Base-by-base conservation (phyloP, 1,284 basidiomycete genomes). In the Boletellus deceptivus region DNA sequence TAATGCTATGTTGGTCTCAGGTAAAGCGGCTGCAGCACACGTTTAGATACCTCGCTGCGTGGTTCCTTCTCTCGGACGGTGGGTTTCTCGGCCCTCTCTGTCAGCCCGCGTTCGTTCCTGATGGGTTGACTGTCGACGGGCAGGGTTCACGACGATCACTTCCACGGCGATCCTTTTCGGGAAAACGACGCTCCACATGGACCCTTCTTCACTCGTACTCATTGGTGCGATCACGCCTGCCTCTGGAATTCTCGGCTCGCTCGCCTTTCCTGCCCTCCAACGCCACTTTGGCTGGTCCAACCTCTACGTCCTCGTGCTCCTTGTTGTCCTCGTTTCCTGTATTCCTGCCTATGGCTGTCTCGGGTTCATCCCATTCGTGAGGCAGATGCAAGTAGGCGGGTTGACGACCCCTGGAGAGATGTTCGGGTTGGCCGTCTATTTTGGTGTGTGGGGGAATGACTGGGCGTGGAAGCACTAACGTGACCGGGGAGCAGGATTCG, bases 1-100 rank as follows among this genome's bases (percentile, higher is more conserved):
- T 73, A 33, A 92, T 92, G 86, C 71, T 94, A 13, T 73, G 72
- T 1, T 84, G 80, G 71, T 67, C 67, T 4, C 84, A 94, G 63
- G 81, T 94, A 31, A 78, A 77, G 65, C 78, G 78, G 52, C 73
- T 95, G n/a, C 76, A 78, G 33, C 87, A 92, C 62, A 91, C 93
- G 0, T 97, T 94, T 73, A 77, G 79, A 52, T 95, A 91, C 61
- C 83, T 96, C 36, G 78, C 85, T 4, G 90, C 93, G 0, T 96
- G 93, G 92, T 93, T 96, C 64, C 77, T 96, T 13, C 79, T 97
- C 27, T 92, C 89, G 1, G 93, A 96, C 63, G 91, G 91, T 90
- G 46, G 46, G 79, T 65, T 35, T n/a, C 14, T 14, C 8, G 3
- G 5, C 22, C 20, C n/a, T 18, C 20, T 16, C 16, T 24, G 10